Percentiles rank a stretch among this genome's conserved stretches.
These are phyloP conservation scores for Penicillium cosmopolitanum DNA, from an alignment of 495 filamentous ascomycete genomes.

Conservation along the genomic window DNA sequence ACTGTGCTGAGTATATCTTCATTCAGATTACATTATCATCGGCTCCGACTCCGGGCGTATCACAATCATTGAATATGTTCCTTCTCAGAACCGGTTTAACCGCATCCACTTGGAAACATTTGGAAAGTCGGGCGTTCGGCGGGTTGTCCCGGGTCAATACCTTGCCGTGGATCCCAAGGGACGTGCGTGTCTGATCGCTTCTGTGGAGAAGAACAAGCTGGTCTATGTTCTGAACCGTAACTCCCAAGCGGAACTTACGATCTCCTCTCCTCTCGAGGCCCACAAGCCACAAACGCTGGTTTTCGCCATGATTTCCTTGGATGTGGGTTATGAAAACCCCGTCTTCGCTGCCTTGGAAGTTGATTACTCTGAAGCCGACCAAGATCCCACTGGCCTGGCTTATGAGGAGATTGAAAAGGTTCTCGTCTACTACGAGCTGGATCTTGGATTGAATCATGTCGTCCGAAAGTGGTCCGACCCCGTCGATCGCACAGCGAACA, in stretches of 20 bases:
- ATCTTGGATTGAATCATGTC: slow-evolving; percentile 95
- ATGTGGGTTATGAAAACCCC: slow-evolving; percentile 96
- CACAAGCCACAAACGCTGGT: slow-evolving; percentile 94
- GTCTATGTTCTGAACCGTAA: slow-evolving; percentile 98
- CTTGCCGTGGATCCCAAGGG: slow-evolving; percentile 94
- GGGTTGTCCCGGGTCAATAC: slow-evolving; percentile 94
- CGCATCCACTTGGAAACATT: slow-evolving; percentile 95
- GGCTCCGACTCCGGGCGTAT: slow-evolving; percentile 95
- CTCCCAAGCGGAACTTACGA: slow-evolving; percentile 89
- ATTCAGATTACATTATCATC: slow-evolving; percentile 90
- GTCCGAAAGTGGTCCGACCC: slow-evolving; percentile 93
- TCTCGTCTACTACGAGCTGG: slow-evolving; percentile 95
- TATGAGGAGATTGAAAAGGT: slow-evolving; percentile 82
- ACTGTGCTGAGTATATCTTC: slow-evolving; percentile 62
- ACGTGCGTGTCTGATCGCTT: slow-evolving; percentile 89
- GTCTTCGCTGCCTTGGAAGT: slow-evolving; percentile 93
- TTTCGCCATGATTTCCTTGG: slow-evolving; percentile 81
- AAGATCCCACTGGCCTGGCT: slow-evolving; percentile 85
- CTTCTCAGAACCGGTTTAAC: slow-evolving; percentile 83
- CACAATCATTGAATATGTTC: slow-evolving; percentile 89
- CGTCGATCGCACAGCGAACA: slow-evolving; percentile 85
- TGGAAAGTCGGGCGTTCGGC: slow-evolving; percentile 93
- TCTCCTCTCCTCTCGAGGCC: slow-evolving; percentile 96
- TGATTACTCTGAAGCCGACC: slow-evolving; percentile 89
- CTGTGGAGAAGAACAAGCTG: slow-evolving; percentile 98